phyloP scores from a whole-genome alignment of 2,329 filamentous ascomycete species.

The Teratosphaeria epicoccoides region DNA sequence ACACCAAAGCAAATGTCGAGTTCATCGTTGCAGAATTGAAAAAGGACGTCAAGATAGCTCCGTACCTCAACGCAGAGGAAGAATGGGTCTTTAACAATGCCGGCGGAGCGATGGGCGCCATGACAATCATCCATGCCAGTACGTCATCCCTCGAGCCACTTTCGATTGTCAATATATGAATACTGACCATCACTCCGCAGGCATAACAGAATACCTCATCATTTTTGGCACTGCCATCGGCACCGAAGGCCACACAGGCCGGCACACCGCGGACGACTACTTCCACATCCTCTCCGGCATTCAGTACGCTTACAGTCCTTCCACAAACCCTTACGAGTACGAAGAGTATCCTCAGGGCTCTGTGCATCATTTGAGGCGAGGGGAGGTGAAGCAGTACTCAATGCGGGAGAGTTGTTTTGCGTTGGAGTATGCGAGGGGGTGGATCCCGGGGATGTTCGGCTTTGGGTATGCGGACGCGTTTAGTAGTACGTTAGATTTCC shows the following conservation, averaged over 20 bases:
- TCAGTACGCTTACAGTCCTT: constrained; percentile 64
- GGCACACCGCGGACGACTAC: constrained; percentile 88
- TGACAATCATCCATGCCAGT: constrained; percentile 85
- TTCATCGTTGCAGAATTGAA: constrained; percentile 61
- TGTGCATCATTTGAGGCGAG: constrained; percentile 62
- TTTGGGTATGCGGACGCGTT: constrained; percentile 80
- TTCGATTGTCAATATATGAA: neutral
- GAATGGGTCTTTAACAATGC: constrained; percentile 92
- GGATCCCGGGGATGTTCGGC: constrained; percentile 87
- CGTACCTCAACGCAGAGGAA: constrained; percentile 57
- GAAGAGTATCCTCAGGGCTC: constrained; percentile 60
- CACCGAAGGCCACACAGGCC: constrained; percentile 78
- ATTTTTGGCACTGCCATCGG: constrained; percentile 76
- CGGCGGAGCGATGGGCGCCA: constrained; percentile 80
- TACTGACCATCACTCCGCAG: constrained; percentile 16
- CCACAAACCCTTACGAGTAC: constrained; percentile 45
- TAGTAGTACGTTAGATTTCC: constrained; percentile 70
- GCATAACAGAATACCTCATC: constrained; percentile 80
- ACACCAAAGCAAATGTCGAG: constrained; percentile 58
- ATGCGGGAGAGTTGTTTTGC: constrained; percentile 70
- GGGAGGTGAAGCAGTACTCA: constrained; percentile 70
- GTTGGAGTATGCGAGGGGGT: constrained; percentile 73
- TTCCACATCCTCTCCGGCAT: constrained; percentile 79
- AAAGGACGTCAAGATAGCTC: constrained; percentile 30
- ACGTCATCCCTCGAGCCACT: constrained; percentile 33